Percentiles rank a stretch among this genome's conserved stretches.
Evolutionary conservation across 2,329 filamentous ascomycete species (phyloP).

Genomic region (Cladosporium sp.): DNA sequence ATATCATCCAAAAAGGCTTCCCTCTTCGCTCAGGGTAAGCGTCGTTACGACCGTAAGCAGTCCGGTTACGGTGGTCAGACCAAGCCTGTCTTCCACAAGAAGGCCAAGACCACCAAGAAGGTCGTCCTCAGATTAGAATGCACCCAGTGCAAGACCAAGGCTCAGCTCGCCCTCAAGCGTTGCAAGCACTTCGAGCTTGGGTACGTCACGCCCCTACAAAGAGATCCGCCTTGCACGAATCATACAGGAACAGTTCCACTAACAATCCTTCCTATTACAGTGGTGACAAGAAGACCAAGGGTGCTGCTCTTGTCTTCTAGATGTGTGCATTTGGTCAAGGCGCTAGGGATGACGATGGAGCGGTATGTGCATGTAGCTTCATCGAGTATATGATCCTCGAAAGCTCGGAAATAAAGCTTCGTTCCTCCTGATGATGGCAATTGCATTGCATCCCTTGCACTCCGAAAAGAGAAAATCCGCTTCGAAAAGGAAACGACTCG

Average conservation of each 20-base stretch:
- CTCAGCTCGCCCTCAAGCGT: slow-evolving; percentile 96
- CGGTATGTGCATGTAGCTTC: slow-evolving; percentile 19
- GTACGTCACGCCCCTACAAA: slow-evolving; percentile 58
- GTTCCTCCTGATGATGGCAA: slow-evolving; percentile 10
- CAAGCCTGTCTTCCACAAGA: slow-evolving; percentile 99
- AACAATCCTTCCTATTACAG: slow-evolving; percentile 52
- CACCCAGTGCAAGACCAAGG: slow-evolving; percentile 96
- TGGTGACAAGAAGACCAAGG: slow-evolving; percentile 99
- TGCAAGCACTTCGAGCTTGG: slow-evolving; percentile 99
- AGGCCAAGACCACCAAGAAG: slow-evolving; percentile 99
- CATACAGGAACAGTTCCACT: slow-evolving; percentile 43
- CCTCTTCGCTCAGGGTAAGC: slow-evolving; percentile 97
- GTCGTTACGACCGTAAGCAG: slow-evolving; percentile 99
- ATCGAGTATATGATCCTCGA: slow-evolving; percentile 19
- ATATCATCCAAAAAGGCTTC: slow-evolving; percentile 62
- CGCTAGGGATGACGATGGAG: slow-evolving; percentile 19
- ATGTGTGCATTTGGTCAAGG: slow-evolving; percentile 18
- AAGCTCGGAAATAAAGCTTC: slow-evolving; percentile 19
- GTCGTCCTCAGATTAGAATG: slow-evolving; percentile 98
- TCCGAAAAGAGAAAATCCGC: background rate
- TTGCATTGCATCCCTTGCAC: background rate
- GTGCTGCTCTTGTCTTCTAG: slow-evolving; percentile 99
- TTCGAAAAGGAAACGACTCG: slow-evolving; percentile 2
- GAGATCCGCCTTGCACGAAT: background rate
- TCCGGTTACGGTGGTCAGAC: slow-evolving; percentile 99